Base-by-base conservation (phyloP, 2,329 filamentous ascomycete genomes). In the Aspergillus unguis region DNA sequence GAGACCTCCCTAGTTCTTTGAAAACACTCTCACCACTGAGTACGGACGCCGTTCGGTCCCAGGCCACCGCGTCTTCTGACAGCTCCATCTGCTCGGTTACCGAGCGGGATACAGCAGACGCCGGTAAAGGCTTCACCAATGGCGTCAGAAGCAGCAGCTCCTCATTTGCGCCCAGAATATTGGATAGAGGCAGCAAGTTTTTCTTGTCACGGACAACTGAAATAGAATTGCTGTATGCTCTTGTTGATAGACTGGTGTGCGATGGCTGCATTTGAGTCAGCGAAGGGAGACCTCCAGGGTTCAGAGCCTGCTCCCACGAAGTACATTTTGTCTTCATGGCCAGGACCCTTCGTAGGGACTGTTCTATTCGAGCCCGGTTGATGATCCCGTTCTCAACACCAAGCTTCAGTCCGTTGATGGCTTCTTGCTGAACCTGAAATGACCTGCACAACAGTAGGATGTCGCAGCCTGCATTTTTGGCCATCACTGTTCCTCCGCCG, bases 21-120 rank as follows among this genome's bases (percentile, higher is more conserved):
- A 97, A 97, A 0, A 97, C 91, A 29, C 88, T 86, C 72, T 97
- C 92, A 28, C 92, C 92, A 60, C 88, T 96, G 86, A 96, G 90
- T 23, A 96, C 77, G 7, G 82, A 83, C 5, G 81, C 77, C 58
- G 78, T 81, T 38, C 80, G 74, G 58, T 84, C 81, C 75, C 78
- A 79, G 1, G 75, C 72, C 44, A 75, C 74, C 69, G 73, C 85
- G 75, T 76, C 85, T 64, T 75, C 75, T 6, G 79, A 79, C 37
- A 73, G 72, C 53, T 62, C 67, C 29, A 54, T 55, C 44, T 64
- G 63, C 51, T 86, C 84, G 48, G 84, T 80, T 8, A 75, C 67
- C 1, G 81, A 85, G 67, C 87, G 86, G 11, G 90, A 91, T 44
- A 91, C 85, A 11, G 90, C 87, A 4, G 92, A 96, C 3, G 92